phyloP scores from a whole-genome alignment of 1,284 basidiomycete species.

The Pseudozyma pruni region DNA sequence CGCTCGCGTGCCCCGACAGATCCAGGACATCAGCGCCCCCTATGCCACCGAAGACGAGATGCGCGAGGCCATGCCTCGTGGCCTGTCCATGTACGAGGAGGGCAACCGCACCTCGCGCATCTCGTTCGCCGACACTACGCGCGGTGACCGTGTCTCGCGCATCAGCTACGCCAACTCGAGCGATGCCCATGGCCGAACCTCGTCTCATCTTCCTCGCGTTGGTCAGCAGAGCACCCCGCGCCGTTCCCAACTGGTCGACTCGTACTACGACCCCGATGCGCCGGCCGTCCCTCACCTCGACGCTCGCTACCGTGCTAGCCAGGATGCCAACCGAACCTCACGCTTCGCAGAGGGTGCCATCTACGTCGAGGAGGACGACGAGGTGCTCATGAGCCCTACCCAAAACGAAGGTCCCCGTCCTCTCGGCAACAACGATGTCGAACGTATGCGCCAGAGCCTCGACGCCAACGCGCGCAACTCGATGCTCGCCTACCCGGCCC shows the following conservation, averaged over 20 bases:
- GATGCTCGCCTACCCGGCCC: constrained; percentile 58
- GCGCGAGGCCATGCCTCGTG: constrained; percentile 50
- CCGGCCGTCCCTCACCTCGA: constrained; percentile 50
- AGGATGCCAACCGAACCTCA: constrained; percentile 35
- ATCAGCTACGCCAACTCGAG: constrained; percentile 58
- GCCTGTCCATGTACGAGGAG: constrained; percentile 51
- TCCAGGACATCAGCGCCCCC: constrained; percentile 47
- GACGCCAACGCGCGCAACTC: constrained; percentile 53
- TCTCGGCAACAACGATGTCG: constrained; percentile 41
- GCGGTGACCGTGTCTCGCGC: constrained; percentile 57
- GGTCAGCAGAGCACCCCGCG: constrained; percentile 34
- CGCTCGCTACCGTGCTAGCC: constrained; percentile 35
- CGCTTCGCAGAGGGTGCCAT: constrained; percentile 43
- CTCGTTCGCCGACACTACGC: constrained; percentile 53
- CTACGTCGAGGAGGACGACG: constrained; percentile 52
- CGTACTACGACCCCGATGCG: constrained; percentile 57
- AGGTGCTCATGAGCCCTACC: constrained; percentile 58
- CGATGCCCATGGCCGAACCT: constrained; percentile 43
- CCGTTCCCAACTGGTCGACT: constrained; percentile 48
- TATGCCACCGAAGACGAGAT: constrained; percentile 52
- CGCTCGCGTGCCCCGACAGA: constrained; percentile 47
- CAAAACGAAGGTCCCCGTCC: constrained; percentile 53
- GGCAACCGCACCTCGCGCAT: constrained; percentile 53
- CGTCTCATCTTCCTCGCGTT: constrained; percentile 42
- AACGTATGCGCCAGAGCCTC: constrained; percentile 51